Percentiles rank a stretch among this genome's conserved stretches.
phyloP scores from a whole-genome alignment of 2,329 filamentous ascomycete genomes.

The Elsinoe perseae region DNA sequence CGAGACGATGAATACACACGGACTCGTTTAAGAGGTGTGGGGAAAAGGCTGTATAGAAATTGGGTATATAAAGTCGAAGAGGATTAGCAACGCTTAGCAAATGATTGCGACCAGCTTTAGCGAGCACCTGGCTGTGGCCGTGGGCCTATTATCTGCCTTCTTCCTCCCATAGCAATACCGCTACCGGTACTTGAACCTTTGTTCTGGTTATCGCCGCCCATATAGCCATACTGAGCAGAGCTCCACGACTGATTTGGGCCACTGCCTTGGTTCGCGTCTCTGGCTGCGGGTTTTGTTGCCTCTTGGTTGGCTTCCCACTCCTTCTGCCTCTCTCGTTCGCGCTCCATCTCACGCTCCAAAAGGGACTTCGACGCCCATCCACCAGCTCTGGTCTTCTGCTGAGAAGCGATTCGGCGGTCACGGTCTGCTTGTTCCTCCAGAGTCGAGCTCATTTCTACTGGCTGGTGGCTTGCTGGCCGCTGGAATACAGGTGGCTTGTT shows the following conservation, averaged over 20 bases:
- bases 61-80: constrained; percentile 8
- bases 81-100: neutral
- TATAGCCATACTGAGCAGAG: constrained; percentile 67
- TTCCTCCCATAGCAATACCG: constrained; percentile 53
- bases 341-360: constrained; percentile 72
- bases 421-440: constrained; percentile 52
- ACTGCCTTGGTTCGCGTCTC: constrained; percentile 52
- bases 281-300: constrained; percentile 51
- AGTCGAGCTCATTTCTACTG: constrained; percentile 48
- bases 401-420: constrained; percentile 50
- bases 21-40: neutral
- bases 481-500: constrained; percentile 44
- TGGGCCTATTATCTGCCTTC: constrained; percentile 73
- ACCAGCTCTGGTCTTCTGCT: constrained; percentile 54
- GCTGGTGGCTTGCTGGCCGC: constrained; percentile 32
- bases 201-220: constrained; percentile 68
- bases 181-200: constrained; percentile 54
- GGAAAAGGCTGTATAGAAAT: neutral
- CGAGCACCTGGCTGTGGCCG: constrained; percentile 46
- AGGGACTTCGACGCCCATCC: constrained; percentile 62
- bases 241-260: constrained; percentile 68
- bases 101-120: neutral
- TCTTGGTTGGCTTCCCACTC: constrained; percentile 75
- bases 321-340: constrained; percentile 65
- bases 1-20: neutral